Evolutionary conservation across 352 stramenopile genomes (phyloP).

Genomic region (Peronospora belbahrii): DNA sequence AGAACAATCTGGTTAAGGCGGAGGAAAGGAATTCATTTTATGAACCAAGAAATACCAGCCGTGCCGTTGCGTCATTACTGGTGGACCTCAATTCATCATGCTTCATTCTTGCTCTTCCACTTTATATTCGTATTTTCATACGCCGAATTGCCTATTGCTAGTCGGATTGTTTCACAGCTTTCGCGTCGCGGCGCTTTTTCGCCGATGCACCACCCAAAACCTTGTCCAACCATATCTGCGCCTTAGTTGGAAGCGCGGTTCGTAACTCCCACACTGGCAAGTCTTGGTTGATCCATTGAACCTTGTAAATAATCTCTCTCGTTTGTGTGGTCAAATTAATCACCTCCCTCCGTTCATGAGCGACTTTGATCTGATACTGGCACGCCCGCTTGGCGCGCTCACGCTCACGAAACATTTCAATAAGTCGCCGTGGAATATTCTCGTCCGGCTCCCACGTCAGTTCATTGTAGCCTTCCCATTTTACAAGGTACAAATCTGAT

Average conservation of each 20-base stretch:
- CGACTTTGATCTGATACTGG: slow-evolving; percentile 49
- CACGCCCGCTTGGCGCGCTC: slow-evolving; percentile 40
- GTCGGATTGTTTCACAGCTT: slow-evolving; percentile 25
- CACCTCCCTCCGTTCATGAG: slow-evolving; percentile 41
- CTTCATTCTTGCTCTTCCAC: slow-evolving; percentile 6
- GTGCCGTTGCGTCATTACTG: slow-evolving; percentile 3
- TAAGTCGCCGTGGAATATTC: slow-evolving; percentile 57
- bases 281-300: slow-evolving; percentile 54
- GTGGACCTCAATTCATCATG: slow-evolving; percentile 13
- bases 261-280: slow-evolving; percentile 46
- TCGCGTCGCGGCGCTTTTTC: slow-evolving; percentile 40
- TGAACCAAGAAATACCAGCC: slow-evolving; percentile 9
- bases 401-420: slow-evolving; percentile 50
- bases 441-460: slow-evolving; percentile 67
- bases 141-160: slow-evolving; percentile 1
- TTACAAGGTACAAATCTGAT: slow-evolving; percentile 62
- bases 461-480: slow-evolving; percentile 75
- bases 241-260: slow-evolving; percentile 44
- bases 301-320: slow-evolving; percentile 60
- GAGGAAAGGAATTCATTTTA: not conserved
- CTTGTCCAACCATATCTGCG: slow-evolving; percentile 64
- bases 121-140: too few species aligned
- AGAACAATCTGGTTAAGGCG: not conserved
- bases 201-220: slow-evolving; percentile 25
- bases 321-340: slow-evolving; percentile 49